Percentiles rank a stretch among this genome's conserved stretches.
These are phyloP conservation scores for Lichtheimia corymbifera DNA, from an alignment of 371 early-diverging fungal genomes.

Conservation along the genomic window DNA sequence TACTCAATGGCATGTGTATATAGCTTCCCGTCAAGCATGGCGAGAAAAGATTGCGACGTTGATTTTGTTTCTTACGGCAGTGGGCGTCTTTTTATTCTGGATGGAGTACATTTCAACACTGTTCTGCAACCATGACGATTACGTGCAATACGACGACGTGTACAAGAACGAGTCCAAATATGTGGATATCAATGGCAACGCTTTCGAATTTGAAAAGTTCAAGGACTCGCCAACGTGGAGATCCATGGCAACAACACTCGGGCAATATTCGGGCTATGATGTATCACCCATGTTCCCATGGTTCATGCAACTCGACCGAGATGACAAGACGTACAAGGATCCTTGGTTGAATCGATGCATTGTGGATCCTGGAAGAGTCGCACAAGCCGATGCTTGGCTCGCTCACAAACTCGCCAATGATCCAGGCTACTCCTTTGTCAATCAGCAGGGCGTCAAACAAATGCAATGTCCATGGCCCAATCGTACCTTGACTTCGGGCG, in stretches of 20 bases:
- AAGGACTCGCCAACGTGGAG: conserved; percentile 2
- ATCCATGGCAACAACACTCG: conserved; percentile 28
- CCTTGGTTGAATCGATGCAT: conserved; percentile 32
- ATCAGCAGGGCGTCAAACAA: background rate
- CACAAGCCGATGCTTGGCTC: conserved; percentile 40
- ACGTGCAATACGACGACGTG: conserved; percentile 23
- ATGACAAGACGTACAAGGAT: conserved; percentile 21
- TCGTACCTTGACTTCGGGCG: conserved; percentile 30
- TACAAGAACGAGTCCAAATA: conserved; percentile 31
- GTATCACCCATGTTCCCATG: conserved; percentile 47
- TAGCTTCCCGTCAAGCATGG: conserved; percentile 47
- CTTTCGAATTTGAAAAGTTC: conserved; percentile 33
- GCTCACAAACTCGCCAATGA: conserved; percentile 29
- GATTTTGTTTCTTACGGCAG: conserved; percentile 25
- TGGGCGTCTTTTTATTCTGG: conserved; percentile 42
- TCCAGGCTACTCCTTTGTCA: conserved; percentile 31
- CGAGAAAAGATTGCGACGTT: conserved; percentile 50
- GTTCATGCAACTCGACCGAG: conserved; percentile 34
- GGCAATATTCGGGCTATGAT: conserved; percentile 39
- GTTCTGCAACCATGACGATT: conserved; percentile 44
- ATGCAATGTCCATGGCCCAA: conserved; percentile 43
- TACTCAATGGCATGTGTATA: background rate
- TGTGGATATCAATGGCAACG: conserved; percentile 42
- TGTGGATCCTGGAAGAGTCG: conserved; percentile 10
- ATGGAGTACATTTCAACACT: conserved; percentile 41